Conservation (phyloP, 108 stramenopile species). For the Cyclotella kingstonii region DNA sequence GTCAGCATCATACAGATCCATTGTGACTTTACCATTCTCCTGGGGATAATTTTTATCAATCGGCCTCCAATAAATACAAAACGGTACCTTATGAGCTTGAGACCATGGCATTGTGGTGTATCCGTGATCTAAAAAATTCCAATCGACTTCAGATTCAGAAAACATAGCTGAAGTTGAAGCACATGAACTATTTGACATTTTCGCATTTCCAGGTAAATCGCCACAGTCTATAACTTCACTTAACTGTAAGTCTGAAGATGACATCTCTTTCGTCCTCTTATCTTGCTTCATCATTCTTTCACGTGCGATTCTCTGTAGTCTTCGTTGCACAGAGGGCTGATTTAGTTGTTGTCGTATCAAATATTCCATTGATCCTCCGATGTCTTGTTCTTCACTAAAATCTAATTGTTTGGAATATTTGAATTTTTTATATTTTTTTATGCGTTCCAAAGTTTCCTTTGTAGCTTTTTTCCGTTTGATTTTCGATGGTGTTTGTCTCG, state of each 20-base stretch:
- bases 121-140: slow-evolving; percentile 33
- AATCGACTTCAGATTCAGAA: slow-evolving; percentile 5
- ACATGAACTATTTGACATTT: not conserved
- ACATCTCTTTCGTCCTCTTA: not conserved
- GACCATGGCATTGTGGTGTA: slow-evolving; percentile 17
- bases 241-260: not conserved
- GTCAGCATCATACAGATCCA: not conserved
- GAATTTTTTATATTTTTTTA: slow-evolving; percentile 4
- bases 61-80: slow-evolving; percentile 21
- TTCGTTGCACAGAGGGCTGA: slow-evolving; percentile 9
- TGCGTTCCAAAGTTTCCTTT: slow-evolving; percentile 15
- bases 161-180: not conserved
- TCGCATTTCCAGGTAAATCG: not conserved
- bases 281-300: slow-evolving; percentile 7
- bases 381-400: slow-evolving; percentile 26
- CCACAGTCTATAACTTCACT: not conserved
- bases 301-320: slow-evolving; percentile 17
- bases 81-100: slow-evolving; percentile 26
- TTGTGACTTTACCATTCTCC: not conserved
- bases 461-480: slow-evolving; percentile 1
- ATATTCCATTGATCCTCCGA: slow-evolving; percentile 35
- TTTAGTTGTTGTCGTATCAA: slow-evolving; percentile 14
- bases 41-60: not conserved
- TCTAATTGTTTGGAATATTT: slow-evolving; percentile 27
- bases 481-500: not conserved